A percentile compares a stretch with the other conserved stretches of the same genome.
phyloP scores from a whole-genome alignment of 139 green algal genomes.

The Auxenochlorella pyrenoidosa region DNA sequence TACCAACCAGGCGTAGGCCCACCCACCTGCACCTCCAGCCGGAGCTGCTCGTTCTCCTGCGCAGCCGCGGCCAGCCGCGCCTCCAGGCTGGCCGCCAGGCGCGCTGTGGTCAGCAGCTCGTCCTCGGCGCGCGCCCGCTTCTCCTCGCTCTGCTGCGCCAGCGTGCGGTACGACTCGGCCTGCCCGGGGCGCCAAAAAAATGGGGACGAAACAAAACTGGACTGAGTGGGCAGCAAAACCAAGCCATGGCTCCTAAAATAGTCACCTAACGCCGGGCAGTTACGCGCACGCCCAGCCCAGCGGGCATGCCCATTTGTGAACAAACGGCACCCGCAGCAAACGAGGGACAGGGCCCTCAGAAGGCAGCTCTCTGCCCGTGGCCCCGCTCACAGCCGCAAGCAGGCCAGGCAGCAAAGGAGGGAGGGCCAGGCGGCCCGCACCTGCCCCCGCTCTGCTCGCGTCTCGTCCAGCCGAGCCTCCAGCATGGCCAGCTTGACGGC shows the following conservation, averaged over 20 bases:
- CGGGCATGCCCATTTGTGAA: no score
- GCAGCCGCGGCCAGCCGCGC: constrained; percentile 9
- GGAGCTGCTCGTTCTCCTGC: background rate
- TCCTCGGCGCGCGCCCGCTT: constrained; percentile 39
- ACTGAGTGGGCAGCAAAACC: no score
- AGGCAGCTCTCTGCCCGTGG: no score
- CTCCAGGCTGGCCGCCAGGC: constrained; percentile 37
- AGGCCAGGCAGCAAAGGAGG: no score
- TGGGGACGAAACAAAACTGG: no score
- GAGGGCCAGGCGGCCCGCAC: background rate
- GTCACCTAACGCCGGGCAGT: no score
- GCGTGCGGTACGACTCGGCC: constrained; percentile 2
- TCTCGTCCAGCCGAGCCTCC: constrained; percentile 36
- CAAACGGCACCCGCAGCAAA: no score
- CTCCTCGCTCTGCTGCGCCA: constrained; percentile 31
- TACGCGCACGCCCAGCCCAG: no score
- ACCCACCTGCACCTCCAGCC: constrained; percentile 33
- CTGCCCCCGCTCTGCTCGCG: constrained; percentile 9
- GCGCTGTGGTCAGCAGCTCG: constrained; percentile 43
- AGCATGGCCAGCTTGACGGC: constrained; percentile 17
- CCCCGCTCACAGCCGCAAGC: no score
- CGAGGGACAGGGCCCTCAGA: no score
- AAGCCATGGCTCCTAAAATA: no score
- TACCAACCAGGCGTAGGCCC: no score
- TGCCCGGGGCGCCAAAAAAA: background rate